Percentiles rank a stretch among this genome's conserved stretches.
These are phyloP conservation scores for Plenodomus tracheiphilus DNA, from an alignment of 2,329 filamentous ascomycete genomes.

Conservation along the genomic window DNA sequence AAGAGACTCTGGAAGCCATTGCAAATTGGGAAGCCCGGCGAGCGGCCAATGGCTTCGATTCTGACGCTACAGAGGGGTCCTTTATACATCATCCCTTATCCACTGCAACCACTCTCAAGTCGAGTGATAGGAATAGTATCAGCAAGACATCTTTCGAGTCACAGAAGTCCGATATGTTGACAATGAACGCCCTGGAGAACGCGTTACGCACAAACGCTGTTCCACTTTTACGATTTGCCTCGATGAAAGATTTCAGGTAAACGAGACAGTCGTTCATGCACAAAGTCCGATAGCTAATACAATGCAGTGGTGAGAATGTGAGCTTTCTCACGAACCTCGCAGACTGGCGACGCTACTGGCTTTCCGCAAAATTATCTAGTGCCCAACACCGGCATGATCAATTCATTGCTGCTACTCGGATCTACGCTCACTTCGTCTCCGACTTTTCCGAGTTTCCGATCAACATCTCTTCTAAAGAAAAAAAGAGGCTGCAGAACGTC, in stretches of 20 bases:
- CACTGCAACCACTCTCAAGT: slow-evolving; percentile 22
- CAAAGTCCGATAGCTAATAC: not conserved
- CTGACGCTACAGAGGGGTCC: slow-evolving; percentile 5
- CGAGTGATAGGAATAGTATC: slow-evolving; percentile 8
- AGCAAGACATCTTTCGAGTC: slow-evolving; percentile 29
- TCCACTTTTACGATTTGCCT: slow-evolving; percentile 38
- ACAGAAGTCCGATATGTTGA: slow-evolving; percentile 36
- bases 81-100: slow-evolving; percentile 20
- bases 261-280: not conserved
- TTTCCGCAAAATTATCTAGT: slow-evolving; percentile 20
- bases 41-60: slow-evolving; percentile 9
- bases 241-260: slow-evolving; percentile 34
- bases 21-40: slow-evolving; percentile 39
- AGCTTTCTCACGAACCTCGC: slow-evolving; percentile 40
- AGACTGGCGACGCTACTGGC: slow-evolving; percentile 41
- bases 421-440: slow-evolving; percentile 41
- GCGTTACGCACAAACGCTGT: slow-evolving; percentile 34
- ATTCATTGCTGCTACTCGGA: slow-evolving; percentile 34
- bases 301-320: slow-evolving; percentile 35
- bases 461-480: slow-evolving; percentile 37
- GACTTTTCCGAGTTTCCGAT: slow-evolving; percentile 41
- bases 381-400: slow-evolving; percentile 29
- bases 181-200: slow-evolving; percentile 40
- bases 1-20: slow-evolving; percentile 40
- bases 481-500: slow-evolving; percentile 30